Conservation (phyloP, 495 filamentous ascomycete species). For the Tuber aestivum region DNA sequence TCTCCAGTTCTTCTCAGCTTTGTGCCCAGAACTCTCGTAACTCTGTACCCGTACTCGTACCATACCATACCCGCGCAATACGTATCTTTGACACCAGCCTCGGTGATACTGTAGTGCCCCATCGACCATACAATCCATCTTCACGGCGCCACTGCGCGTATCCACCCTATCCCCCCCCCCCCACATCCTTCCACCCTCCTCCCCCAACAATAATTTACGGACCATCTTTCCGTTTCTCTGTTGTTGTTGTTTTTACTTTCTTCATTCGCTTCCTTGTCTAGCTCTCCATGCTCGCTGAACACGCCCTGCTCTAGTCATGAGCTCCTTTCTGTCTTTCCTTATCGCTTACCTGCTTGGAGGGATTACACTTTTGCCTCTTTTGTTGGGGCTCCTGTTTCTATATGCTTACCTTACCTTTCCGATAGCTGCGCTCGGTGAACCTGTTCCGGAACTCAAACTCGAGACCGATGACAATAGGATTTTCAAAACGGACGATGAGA, state of each 20-base stretch:
- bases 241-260: background rate
- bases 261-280: slow-evolving; percentile 14
- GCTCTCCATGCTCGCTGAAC: slow-evolving; percentile 24
- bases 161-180: slow-evolving; percentile 30
- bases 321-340: slow-evolving; percentile 63
- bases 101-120: too few relatives aligned
- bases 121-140: background rate
- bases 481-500: slow-evolving; percentile 46
- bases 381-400: slow-evolving; percentile 58
- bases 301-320: slow-evolving; percentile 49
- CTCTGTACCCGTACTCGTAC: background rate
- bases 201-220: background rate
- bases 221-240: background rate
- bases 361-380: slow-evolving; percentile 77
- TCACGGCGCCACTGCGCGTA: too few relatives aligned
- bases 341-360: slow-evolving; percentile 81
- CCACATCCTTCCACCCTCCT: slow-evolving; percentile 23
- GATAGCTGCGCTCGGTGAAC: slow-evolving; percentile 44
- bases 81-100: slow-evolving; percentile 4
- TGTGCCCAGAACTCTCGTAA: background rate
- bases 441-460: slow-evolving; percentile 28
- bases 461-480: slow-evolving; percentile 42
- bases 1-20: background rate
- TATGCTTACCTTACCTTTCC: slow-evolving; percentile 68
- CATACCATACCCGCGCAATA: background rate